Conservation (phyloP, 108 stramenopile species). For the Conticribra guillardii region DNA sequence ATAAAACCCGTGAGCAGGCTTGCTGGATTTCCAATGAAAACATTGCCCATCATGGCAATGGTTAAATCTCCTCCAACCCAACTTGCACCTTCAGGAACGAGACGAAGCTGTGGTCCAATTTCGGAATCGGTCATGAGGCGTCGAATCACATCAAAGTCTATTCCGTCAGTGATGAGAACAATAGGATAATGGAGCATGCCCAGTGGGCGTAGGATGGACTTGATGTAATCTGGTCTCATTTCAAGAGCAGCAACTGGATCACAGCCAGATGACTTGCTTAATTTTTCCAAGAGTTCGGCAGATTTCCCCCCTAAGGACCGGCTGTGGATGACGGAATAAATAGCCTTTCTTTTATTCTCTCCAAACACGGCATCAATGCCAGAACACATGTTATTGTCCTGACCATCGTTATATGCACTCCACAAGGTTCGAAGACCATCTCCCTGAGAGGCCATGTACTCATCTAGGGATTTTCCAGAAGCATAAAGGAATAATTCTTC, state of each 20-base stretch:
- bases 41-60: conserved; percentile 27
- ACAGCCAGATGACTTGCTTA: conserved; percentile 16
- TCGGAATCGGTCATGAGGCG: conserved; percentile 28
- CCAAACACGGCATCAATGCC: conserved; percentile 23
- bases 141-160: conserved; percentile 31
- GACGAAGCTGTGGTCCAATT: conserved; percentile 41
- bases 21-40: conserved; percentile 48
- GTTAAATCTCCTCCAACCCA: conserved; percentile 53
- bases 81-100: conserved; percentile 35
- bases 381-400: conserved; percentile 15
- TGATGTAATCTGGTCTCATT: conserved; percentile 49
- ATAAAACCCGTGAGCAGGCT: conserved; percentile 44
- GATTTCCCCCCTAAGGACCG: conserved; percentile 12
- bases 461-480: conserved; percentile 6
- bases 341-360: background rate
- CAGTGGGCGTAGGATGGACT: conserved; percentile 39
- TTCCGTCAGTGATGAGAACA: conserved; percentile 38
- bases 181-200: conserved; percentile 41
- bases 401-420: background rate
- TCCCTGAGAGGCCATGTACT: background rate
- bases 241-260: conserved; percentile 47
- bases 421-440: background rate
- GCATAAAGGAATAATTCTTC: conserved; percentile 26
- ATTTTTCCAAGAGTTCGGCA: conserved; percentile 7
- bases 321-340: conserved; percentile 25